Conservation (phyloP, 106 monocot genomes). For the Phalaenopsis equestris region DNA sequence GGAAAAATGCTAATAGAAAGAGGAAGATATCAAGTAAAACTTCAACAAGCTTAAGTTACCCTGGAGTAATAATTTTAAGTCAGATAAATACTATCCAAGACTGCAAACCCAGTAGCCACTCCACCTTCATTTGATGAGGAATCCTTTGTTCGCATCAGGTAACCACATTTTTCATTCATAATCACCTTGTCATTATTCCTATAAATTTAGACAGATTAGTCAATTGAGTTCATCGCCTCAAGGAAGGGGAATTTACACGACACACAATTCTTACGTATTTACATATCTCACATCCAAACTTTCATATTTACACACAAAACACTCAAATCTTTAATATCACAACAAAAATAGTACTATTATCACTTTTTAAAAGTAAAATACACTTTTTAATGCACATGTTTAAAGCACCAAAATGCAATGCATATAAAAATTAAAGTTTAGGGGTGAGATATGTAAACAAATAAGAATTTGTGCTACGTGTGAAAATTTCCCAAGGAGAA, state of each 20-base stretch:
- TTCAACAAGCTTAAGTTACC: background rate
- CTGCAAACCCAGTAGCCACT: constrained; percentile 82
- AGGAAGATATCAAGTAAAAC: background rate
- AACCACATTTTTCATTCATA: constrained; percentile 68
- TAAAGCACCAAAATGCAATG: too few relatives aligned
- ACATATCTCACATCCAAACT: too few relatives aligned
- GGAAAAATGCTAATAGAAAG: background rate
- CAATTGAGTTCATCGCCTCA: background rate
- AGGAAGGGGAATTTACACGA: too few relatives aligned
- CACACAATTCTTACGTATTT: too few relatives aligned
- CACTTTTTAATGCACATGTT: too few relatives aligned
- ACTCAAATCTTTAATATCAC: too few relatives aligned
- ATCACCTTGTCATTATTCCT: constrained; percentile 85
- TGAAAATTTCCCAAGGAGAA: background rate
- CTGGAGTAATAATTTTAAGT: constrained; percentile 26
- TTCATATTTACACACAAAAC: too few relatives aligned
- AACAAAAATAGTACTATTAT: too few relatives aligned
- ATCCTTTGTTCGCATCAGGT: constrained; percentile 84
- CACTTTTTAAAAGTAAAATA: too few relatives aligned
- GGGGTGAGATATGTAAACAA: too few relatives aligned
- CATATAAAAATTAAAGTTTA: too few relatives aligned
- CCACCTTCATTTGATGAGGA: constrained; percentile 92
- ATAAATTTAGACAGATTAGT: background rate
- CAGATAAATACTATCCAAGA: constrained; percentile 74
- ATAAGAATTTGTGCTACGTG: too few relatives aligned